phyloP scores from a whole-genome alignment of 2,329 filamentous ascomycete species.

The Trichoderma sp. region DNA sequence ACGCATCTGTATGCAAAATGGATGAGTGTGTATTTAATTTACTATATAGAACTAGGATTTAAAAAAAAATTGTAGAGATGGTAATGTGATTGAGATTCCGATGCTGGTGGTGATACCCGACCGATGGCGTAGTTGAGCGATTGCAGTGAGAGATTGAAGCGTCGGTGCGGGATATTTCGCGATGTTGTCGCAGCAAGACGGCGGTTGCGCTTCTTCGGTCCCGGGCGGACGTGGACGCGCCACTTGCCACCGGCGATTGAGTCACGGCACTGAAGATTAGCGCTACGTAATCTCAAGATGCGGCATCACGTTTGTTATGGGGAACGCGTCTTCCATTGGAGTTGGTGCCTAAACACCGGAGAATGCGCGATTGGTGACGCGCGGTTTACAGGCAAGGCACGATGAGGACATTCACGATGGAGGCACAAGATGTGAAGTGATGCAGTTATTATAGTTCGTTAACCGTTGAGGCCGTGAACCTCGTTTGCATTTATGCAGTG shows the following conservation, averaged over 20 bases:
- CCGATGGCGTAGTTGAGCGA: neutral
- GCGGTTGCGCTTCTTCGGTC: neutral
- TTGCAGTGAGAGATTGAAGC: neutral
- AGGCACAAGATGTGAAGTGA: neutral
- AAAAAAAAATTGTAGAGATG: neutral
- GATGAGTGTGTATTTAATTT: conserved; percentile 5
- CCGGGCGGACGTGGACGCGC: neutral
- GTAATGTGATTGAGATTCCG: neutral
- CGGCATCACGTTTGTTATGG: neutral
- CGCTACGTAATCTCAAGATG: neutral
- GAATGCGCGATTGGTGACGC: neutral
- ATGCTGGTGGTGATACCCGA: neutral
- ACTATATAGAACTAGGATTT: neutral
- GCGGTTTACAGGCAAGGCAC: neutral
- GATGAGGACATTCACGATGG: neutral
- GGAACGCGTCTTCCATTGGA: neutral
- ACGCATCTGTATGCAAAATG: neutral
- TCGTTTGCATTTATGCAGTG: conserved; percentile 27
- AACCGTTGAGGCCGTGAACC: conserved; percentile 3
- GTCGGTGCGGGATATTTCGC: neutral
- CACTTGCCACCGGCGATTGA: neutral
- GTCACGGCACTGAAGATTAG: neutral
- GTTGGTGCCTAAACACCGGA: neutral
- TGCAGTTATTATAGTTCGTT: conserved; percentile 4
- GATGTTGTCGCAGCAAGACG: neutral